Base-by-base conservation (phyloP, 371 early-diverging fungal genomes). In the Parasitella parasitica region DNA sequence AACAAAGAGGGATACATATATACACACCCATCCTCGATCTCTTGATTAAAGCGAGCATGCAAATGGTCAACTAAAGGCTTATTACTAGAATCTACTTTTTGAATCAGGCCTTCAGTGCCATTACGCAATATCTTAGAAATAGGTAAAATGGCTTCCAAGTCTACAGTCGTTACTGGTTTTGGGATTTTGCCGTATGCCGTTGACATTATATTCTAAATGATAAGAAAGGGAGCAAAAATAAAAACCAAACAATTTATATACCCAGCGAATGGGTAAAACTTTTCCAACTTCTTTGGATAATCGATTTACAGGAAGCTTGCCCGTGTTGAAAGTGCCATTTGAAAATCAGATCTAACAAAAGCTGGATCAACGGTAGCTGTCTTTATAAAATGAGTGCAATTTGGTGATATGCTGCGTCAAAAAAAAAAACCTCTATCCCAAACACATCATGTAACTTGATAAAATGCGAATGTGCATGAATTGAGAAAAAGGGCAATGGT, bases 141-240 rank as follows among this genome's bases (percentile, higher is more conserved):
- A 54, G 86, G 86, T n/a, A 86, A 63, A 41, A 76, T 56, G 6
- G 66, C 36, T 27, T 66, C 59, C 32, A 86, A 46, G 20, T 72
- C 70, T 16, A 54, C 53, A 12, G 26, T 53, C 0, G 49, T n/a
- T 15, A 34, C 35, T 15, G 84, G 84, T 38, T 80, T 78, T 20
- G 76, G 69, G 24, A 89, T 86, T 60, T 67, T 62, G 22, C 89
- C 89, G 61, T 89, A 89, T 15, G 89, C 85, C 37, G 84, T 77
- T 4, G 87, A 82, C 89, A 89, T 89, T 38, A 11, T n/a, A n/a
- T 54, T 36, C 39, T 27, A 37, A 15, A 37, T 16, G 34, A 6
- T 16, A 13, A 15, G 4, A 38, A 54, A 55, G 13, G n/a, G 38
- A 36, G 3, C 43, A 20, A n/a, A 13, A 28, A 15, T 6, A 7